Percentiles rank a stretch among this genome's conserved stretches.
These are phyloP conservation scores for Candida pini DNA, from an alignment of 805 yeast species.

Conservation along the genomic window DNA sequence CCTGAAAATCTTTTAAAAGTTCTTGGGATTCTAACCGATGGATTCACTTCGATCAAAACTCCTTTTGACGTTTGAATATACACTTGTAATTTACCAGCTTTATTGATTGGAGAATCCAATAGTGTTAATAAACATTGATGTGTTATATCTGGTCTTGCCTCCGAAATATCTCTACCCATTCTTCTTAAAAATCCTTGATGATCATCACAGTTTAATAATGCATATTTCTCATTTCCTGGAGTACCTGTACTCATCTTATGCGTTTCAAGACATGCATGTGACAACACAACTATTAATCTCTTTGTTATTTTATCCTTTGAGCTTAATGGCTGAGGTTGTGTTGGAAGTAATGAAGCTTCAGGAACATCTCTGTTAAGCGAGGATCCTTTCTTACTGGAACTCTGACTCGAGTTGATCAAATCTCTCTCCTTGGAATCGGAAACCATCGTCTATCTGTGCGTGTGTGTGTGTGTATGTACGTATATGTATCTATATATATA, in stretches of 20 bases:
- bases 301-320: constrained; percentile 84
- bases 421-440: constrained; percentile 44
- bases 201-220: constrained; percentile 93
- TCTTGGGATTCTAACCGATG: constrained; percentile 94
- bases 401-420: constrained; percentile 27
- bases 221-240: constrained; percentile 84
- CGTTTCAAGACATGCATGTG: constrained; percentile 94
- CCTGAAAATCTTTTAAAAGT: constrained; percentile 98
- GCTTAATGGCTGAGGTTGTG: constrained; percentile 72
- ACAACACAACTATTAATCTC: constrained; percentile 87
- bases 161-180: constrained; percentile 96
- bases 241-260: constrained; percentile 81
- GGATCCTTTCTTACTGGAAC: constrained; percentile 13
- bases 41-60: constrained; percentile 91
- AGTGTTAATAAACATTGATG: constrained; percentile 94
- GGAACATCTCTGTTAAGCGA: constrained; percentile 23
- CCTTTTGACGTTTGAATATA: constrained; percentile 95
- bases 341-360: constrained; percentile 75
- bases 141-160: constrained; percentile 98
- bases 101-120: constrained; percentile 95
- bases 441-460: constrained; percentile 31
- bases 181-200: constrained; percentile 93
- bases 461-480: not conserved
- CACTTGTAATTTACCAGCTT: constrained; percentile 95
- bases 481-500: too few species aligned